phyloP scores from a whole-genome alignment of 805 yeast genomes.

The Wickerhamomyces hampshirensis region DNA sequence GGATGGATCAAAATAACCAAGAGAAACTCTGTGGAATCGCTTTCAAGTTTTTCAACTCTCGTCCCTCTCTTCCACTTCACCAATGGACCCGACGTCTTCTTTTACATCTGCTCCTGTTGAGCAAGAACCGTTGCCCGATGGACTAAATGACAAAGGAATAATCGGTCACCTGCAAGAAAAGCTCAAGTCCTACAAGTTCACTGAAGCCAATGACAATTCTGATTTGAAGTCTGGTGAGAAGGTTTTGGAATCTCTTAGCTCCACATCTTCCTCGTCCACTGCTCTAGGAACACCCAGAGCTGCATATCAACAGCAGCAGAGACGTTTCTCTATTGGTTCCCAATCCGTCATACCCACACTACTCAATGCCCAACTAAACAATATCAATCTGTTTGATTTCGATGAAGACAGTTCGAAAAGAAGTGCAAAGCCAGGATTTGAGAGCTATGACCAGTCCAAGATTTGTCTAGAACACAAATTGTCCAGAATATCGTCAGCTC shows the following conservation, averaged over 20 bases:
- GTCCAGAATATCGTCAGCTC: constrained; percentile 13
- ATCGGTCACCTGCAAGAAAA: neutral
- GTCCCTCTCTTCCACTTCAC: no score
- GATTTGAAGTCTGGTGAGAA: constrained; percentile 12
- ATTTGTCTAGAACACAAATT: constrained; percentile 15
- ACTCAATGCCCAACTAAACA: constrained; percentile 24
- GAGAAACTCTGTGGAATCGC: no score
- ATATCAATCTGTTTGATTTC: constrained; percentile 20
- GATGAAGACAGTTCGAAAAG: constrained; percentile 5
- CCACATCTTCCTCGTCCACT: constrained; percentile 9
- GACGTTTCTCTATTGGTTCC: constrained; percentile 20
- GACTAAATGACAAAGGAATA: no score
- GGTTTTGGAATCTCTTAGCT: constrained; percentile 13
- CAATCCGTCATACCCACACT: constrained; percentile 23
- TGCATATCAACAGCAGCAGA: neutral
- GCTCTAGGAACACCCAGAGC: constrained; percentile 8
- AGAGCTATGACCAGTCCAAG: constrained; percentile 4
- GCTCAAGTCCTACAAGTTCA: neutral
- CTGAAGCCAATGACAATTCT: neutral
- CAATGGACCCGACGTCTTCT: no score
- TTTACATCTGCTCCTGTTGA: no score
- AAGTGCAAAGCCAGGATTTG: constrained; percentile 4
- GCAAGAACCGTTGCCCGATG: no score
- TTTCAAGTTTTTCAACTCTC: no score
- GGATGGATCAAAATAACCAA: no score